phyloP scores from a whole-genome alignment of 31 red algal genomes.

The Bonnemaisonia californica region DNA sequence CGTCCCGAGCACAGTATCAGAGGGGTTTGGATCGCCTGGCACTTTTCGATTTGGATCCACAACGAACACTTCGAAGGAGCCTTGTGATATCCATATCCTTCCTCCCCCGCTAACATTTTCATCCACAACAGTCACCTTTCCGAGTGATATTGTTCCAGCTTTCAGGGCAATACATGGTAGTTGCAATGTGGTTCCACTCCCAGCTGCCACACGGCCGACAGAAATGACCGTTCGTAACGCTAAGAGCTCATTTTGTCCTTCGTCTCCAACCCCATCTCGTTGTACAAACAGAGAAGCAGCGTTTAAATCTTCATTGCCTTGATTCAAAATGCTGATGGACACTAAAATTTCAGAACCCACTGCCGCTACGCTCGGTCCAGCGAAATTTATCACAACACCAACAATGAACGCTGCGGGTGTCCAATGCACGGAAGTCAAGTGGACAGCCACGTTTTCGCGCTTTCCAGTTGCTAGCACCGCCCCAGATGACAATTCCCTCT shows the following conservation, averaged over 20 bases:
- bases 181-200: slow-evolving; percentile 39
- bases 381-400: slow-evolving; percentile 41
- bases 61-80: slow-evolving; percentile 44
- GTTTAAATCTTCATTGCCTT: slow-evolving; percentile 31
- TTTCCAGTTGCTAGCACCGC: slow-evolving; percentile 66
- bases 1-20: too few relatives aligned
- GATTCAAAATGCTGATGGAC: slow-evolving; percentile 50
- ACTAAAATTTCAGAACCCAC: slow-evolving; percentile 35
- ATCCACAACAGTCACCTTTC: slow-evolving; percentile 43
- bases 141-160: slow-evolving; percentile 37
- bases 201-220: slow-evolving; percentile 39
- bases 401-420: slow-evolving; percentile 32
- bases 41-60: too few relatives aligned
- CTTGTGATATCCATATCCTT: slow-evolving; percentile 30
- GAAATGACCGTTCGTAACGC: slow-evolving; percentile 56
- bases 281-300: slow-evolving; percentile 33
- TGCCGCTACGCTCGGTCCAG: slow-evolving; percentile 4
- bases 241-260: slow-evolving; percentile 19
- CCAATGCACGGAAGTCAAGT: slow-evolving; percentile 49
- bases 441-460: slow-evolving; percentile 51
- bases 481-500: slow-evolving; percentile 48
- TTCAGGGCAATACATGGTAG: slow-evolving; percentile 54
- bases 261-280: slow-evolving; percentile 5
- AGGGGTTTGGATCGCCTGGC: too few relatives aligned
- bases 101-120: not conserved